These are phyloP conservation scores for Aspergillus viridinutans DNA, from an alignment of 2,329 filamentous ascomycete genomes.

Conservation along the genomic window DNA sequence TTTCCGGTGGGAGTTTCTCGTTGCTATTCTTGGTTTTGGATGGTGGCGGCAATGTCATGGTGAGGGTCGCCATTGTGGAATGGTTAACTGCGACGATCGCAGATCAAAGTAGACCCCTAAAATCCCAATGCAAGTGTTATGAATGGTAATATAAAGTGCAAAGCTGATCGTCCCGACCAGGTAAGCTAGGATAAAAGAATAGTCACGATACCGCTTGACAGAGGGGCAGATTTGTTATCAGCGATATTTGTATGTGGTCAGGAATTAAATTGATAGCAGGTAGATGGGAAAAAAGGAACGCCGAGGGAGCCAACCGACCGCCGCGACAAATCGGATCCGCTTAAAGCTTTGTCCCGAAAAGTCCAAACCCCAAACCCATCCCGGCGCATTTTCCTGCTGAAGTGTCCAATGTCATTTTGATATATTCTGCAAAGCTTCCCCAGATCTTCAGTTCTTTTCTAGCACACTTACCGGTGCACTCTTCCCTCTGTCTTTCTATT, in stretches of 20 bases:
- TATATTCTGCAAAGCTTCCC: constrained; percentile 13
- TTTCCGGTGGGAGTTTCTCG: constrained; percentile 77
- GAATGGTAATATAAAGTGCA: too few species aligned
- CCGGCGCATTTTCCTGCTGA: constrained; percentile 22
- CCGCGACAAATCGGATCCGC: constrained; percentile 30
- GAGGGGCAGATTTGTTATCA: constrained; percentile 11
- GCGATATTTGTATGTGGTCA: not conserved
- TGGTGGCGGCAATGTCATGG: constrained; percentile 55
- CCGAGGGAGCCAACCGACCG: constrained; percentile 25
- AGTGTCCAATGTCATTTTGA: constrained; percentile 13
- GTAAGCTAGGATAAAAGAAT: not conserved
- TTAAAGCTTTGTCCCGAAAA: constrained; percentile 36
- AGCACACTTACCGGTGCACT: constrained; percentile 5
- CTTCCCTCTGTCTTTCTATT: constrained; percentile 12
- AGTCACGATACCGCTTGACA: not conserved
- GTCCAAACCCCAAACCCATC: constrained; percentile 20
- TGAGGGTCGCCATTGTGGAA: constrained; percentile 57
- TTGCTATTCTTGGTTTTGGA: constrained; percentile 61
- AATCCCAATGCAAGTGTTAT: not conserved
- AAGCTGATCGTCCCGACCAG: not conserved
- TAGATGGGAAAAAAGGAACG: constrained; percentile 15
- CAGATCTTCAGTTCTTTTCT: constrained; percentile 4
- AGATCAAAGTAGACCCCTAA: not conserved
- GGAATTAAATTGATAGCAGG: constrained; percentile 5
- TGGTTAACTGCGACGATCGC: constrained; percentile 5